These are phyloP conservation scores for Salix arbutifolia DNA, from an alignment of 345 rosid genomes.

Conservation along the genomic window DNA sequence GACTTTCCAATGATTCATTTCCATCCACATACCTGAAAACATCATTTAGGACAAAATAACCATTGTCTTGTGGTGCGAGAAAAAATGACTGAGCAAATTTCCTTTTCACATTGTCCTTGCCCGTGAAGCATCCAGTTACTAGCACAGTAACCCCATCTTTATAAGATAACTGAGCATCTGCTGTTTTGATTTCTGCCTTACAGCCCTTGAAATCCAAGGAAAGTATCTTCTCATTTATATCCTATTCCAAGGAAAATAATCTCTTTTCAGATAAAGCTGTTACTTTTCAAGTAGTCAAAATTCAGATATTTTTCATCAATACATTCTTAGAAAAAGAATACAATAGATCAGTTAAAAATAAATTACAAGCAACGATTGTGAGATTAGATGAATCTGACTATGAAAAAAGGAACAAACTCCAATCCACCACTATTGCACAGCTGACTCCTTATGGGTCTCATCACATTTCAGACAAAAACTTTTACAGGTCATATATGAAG, in stretches of 20 bases:
- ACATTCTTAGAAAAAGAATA: not conserved
- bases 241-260: conserved; percentile 35
- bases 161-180: conserved; percentile 58
- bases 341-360: not conserved
- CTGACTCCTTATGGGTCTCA: no score
- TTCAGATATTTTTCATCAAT: no score
- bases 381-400: no score
- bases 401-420: no score
- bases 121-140: conserved; percentile 62
- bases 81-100: conserved; percentile 66
- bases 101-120: conserved; percentile 39
- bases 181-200: conserved; percentile 48
- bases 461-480: no score
- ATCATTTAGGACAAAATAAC: conserved; percentile 74
- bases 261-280: not conserved
- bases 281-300: no score
- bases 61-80: conserved; percentile 55
- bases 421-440: no score
- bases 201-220: conserved; percentile 47
- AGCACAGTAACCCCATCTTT: conserved; percentile 50
- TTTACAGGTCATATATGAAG: no score
- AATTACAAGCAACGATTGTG: no score
- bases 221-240: conserved; percentile 61
- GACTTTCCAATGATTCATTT: conserved; percentile 17
- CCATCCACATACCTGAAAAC: conserved; percentile 55